Conservation (phyloP, 805 yeast genomes). For the Starmerella scarabaei region DNA sequence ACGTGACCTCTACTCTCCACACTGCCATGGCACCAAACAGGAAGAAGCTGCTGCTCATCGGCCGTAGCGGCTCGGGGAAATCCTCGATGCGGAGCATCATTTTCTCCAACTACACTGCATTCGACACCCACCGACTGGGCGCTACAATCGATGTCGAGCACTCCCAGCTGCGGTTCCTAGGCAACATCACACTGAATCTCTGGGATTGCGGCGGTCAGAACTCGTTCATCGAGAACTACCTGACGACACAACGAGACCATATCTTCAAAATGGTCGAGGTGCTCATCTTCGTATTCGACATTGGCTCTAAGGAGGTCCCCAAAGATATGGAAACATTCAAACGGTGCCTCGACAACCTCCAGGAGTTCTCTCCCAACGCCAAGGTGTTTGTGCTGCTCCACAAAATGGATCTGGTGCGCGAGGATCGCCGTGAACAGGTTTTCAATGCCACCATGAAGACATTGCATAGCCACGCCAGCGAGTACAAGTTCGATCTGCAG, state of each 20-base stretch:
- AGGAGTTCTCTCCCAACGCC: slow-evolving; percentile 77
- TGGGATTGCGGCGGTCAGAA: slow-evolving; percentile 98
- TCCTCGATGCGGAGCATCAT: slow-evolving; percentile 95
- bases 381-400: slow-evolving; percentile 84
- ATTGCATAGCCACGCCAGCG: slow-evolving; percentile 59
- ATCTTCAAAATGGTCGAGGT: slow-evolving; percentile 94
- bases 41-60: slow-evolving; percentile 58
- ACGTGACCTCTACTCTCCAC: too few species aligned
- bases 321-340: slow-evolving; percentile 89
- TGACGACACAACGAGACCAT: slow-evolving; percentile 76
- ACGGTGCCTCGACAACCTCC: slow-evolving; percentile 66
- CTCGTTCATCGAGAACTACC: slow-evolving; percentile 87
- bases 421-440: slow-evolving; percentile 71
- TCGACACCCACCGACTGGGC: slow-evolving; percentile 87
- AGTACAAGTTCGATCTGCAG: slow-evolving; percentile 51
- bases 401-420: slow-evolving; percentile 90
- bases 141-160: slow-evolving; percentile 99
- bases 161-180: slow-evolving; percentile 80
- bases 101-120: slow-evolving; percentile 87
- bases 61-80: slow-evolving; percentile 94
- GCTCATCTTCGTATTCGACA: slow-evolving; percentile 89
- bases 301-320: slow-evolving; percentile 78
- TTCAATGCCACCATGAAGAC: slow-evolving; percentile 75
- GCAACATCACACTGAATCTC: slow-evolving; percentile 85
- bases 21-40: slow-evolving; percentile 27